Percentiles rank a stretch among this genome's conserved stretches.
phyloP scores from a whole-genome alignment of 352 stramenopile species.

The Phytophthora boehmeriae region DNA sequence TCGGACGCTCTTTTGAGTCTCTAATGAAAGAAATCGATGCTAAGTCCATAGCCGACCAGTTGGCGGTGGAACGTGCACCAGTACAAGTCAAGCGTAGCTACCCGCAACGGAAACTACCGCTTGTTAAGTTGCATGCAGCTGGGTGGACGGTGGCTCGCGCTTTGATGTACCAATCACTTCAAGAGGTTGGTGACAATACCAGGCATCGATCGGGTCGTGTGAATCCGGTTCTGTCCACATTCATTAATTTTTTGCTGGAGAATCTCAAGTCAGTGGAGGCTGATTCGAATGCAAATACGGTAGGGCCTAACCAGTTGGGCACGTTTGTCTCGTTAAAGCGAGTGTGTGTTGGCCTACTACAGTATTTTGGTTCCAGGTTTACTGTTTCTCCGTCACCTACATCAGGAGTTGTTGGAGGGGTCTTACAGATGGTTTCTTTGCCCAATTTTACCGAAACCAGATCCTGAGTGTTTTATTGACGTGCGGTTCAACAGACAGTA shows the following conservation, averaged over 20 bases:
- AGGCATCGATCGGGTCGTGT: conserved; percentile 27
- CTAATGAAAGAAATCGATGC: conserved; percentile 89
- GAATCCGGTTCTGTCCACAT: conserved; percentile 57
- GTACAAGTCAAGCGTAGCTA: conserved; percentile 57
- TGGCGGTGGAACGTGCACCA: conserved; percentile 20
- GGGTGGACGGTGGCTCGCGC: conserved; percentile 80
- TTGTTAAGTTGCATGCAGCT: conserved; percentile 80
- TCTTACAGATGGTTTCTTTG: conserved; percentile 36
- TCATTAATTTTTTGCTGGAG: conserved; percentile 71
- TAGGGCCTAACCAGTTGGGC: conserved; percentile 14
- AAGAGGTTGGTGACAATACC: conserved; percentile 18
- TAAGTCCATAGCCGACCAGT: conserved; percentile 29
- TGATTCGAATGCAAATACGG: conserved; percentile 2
- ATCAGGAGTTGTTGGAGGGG: not conserved
- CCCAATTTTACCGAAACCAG: conserved; percentile 80
- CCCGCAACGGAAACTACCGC: conserved; percentile 57
- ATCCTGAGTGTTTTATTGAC: conserved; percentile 73
- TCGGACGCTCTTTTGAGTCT: conserved; percentile 80
- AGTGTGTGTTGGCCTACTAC: conserved; percentile 69
- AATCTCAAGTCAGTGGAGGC: conserved; percentile 50
- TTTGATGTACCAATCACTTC: conserved; percentile 83
- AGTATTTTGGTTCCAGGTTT: conserved; percentile 48
- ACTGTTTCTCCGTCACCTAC: conserved; percentile 6
- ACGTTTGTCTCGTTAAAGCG: conserved; percentile 60
- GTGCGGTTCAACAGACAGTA: conserved; percentile 67